Percentiles rank a stretch among this genome's conserved stretches.
Evolutionary conservation across 2,329 filamentous ascomycete genomes (phyloP).

Genomic region (Hymenoscyphus linearis): DNA sequence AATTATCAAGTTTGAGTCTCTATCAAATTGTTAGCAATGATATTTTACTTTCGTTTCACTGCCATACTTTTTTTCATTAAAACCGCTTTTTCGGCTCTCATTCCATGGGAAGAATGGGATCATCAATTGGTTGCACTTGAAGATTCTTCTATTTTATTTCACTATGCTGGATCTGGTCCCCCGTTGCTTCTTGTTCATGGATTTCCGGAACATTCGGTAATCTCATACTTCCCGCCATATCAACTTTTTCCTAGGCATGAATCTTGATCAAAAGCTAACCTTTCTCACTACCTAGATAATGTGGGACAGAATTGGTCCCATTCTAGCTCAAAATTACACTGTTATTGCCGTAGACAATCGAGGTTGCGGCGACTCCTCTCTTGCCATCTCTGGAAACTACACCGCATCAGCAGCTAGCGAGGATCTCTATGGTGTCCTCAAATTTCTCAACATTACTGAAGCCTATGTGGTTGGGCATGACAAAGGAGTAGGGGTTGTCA

Average conservation of each 20-base stretch:
- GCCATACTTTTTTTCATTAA: not conserved
- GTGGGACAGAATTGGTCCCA: slow-evolving; percentile 40
- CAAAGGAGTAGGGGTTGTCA: slow-evolving; percentile 40
- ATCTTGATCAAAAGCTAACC: not conserved
- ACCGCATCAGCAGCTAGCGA: slow-evolving; percentile 31
- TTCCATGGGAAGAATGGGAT: slow-evolving; percentile 1
- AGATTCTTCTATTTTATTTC: slow-evolving; percentile 38
- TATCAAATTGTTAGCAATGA: not conserved
- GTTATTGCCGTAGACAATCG: slow-evolving; percentile 44
- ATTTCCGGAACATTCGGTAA: slow-evolving; percentile 45
- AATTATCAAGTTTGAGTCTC: not conserved
- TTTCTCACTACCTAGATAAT: not conserved
- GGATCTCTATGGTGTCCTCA: slow-evolving; percentile 34
- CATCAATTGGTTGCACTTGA: not conserved
- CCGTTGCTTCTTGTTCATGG: slow-evolving; percentile 45
- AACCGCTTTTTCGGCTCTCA: not conserved
- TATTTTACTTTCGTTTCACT: not conserved
- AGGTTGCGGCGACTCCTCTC: slow-evolving; percentile 39
- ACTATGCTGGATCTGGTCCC: slow-evolving; percentile 32
- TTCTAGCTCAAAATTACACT: slow-evolving; percentile 36
- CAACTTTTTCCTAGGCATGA: not conserved
- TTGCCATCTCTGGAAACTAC: not conserved
- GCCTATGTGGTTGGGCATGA: slow-evolving; percentile 42
- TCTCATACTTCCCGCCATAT: slow-evolving; percentile 29
- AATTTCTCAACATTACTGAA: slow-evolving; percentile 39